phyloP scores from a whole-genome alignment of 2,329 filamentous ascomycete species.

The Cladophialophora psammophila region DNA sequence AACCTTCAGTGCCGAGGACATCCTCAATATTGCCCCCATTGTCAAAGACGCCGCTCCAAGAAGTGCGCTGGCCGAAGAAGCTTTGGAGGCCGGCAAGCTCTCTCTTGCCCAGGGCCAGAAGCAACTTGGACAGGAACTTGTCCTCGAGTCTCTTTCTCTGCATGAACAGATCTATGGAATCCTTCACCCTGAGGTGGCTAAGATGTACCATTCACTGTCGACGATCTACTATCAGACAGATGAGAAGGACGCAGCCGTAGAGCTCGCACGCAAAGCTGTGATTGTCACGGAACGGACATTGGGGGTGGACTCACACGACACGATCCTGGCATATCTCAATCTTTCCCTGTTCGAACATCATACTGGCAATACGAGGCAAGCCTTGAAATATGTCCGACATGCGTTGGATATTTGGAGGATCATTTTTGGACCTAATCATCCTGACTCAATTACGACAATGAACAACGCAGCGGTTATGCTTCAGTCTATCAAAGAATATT shows the following conservation, averaged over 20 bases:
- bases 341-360: slow-evolving; percentile 93
- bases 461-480: slow-evolving; percentile 99
- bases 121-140: slow-evolving; percentile 92
- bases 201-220: slow-evolving; percentile 92
- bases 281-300: slow-evolving; percentile 95
- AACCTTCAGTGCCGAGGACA: slow-evolving; percentile 83
- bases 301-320: slow-evolving; percentile 91
- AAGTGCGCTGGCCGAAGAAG: slow-evolving; percentile 91
- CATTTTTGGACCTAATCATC: slow-evolving; percentile 91
- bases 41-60: slow-evolving; percentile 93
- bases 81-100: slow-evolving; percentile 91
- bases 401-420: slow-evolving; percentile 96
- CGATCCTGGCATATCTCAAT: slow-evolving; percentile 94
- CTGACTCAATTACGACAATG: slow-evolving; percentile 96
- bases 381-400: slow-evolving; percentile 88
- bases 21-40: slow-evolving; percentile 91
- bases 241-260: slow-evolving; percentile 93
- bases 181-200: slow-evolving; percentile 92
- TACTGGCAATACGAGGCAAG: slow-evolving; percentile 84
- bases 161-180: slow-evolving; percentile 99
- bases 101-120: slow-evolving; percentile 95
- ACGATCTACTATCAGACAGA: slow-evolving; percentile 98
- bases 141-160: slow-evolving; percentile 92
- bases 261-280: slow-evolving; percentile 94
- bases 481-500: slow-evolving; percentile 91